Evolutionary conservation across 73 alveolate genomes (phyloP), one percentile per base, ranked within the genome.

Genomic region (Paramecium sexaurelia): DNA sequence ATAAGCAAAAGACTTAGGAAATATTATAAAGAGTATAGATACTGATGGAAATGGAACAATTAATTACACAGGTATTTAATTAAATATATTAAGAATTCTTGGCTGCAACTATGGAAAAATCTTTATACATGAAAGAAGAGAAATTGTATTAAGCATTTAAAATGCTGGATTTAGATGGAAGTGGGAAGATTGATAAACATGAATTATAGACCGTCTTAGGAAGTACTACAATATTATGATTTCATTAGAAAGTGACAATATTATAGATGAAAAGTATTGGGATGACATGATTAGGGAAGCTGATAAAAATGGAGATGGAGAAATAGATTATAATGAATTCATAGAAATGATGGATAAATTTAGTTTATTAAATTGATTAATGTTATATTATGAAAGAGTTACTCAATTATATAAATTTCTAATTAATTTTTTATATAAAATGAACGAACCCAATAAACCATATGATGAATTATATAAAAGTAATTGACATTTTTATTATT

Each of bases 11-110:
- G 84, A 69, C 32, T 24, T 92, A 19, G 78, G 35, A 22, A 84
- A 92, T 24, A 29, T 92, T 7, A 66, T 92, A 9, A 85, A 92
- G 45, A 85, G 78, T 35, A 92, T 92, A 33, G 95, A 92, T 56
- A 85, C 91, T 40, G 96, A 93, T 93, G 91, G 91, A 88, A 93
- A 89, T 88, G 95, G 95, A 9, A 39, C 40, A 22, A 93, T 93
- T 0, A 85, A 93, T 35, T 93, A 67, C 57, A 89, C 93, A 27
- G 92, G 92, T 85, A 55, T 10, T 55, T 3, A 5, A 61, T 26
- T 11, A 0, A 32, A 33, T 24, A 19, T 32, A 5, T 2, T 15
- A 3, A 41, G 96, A 93, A 89, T 93, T 93, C 41, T 26, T 93
- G 45, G 87, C 95, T 51, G 94, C 96, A 8, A 47, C 93, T 15